Evolutionary conservation across 164 flowering plant species (phyloP).

Genomic region (Kalanchoe fedtschenkoi): DNA sequence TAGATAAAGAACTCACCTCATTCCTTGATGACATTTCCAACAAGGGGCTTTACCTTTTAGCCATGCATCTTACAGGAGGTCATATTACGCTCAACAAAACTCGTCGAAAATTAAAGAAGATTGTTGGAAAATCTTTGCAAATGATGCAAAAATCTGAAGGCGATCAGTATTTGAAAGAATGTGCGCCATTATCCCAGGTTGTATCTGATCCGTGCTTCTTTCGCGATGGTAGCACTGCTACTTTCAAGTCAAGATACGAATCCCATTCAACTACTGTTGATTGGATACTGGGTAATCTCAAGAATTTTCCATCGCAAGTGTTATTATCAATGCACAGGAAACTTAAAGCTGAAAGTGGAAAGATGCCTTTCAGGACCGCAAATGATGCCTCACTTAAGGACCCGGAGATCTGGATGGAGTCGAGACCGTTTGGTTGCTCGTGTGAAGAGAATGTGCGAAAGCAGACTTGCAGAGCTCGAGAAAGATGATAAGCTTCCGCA

Average conservation of each 20-base stretch:
- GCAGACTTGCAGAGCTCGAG: constrained; percentile 33
- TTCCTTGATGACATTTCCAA: constrained; percentile 42
- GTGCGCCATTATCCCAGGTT: constrained; percentile 19
- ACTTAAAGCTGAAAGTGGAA: constrained; percentile 23
- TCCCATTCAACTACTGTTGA: constrained; percentile 27
- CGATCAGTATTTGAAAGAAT: constrained; percentile 6
- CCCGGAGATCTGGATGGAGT: constrained; percentile 14
- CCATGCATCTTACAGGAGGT: constrained; percentile 28
- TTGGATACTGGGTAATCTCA: constrained; percentile 35
- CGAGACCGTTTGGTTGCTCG: constrained; percentile 19
- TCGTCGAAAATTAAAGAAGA: constrained; percentile 33
- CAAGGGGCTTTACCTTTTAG: constrained; percentile 43
- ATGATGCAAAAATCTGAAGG: constrained; percentile 11
- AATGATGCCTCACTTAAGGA: constrained; percentile 23
- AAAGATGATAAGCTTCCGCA: constrained; percentile 37
- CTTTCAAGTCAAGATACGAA: constrained; percentile 11
- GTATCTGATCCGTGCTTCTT: constrained; percentile 37
- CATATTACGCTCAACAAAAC: constrained; percentile 40
- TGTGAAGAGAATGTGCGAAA: constrained; percentile 23
- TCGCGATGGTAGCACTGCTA: constrained; percentile 11
- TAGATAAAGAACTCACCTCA: constrained; percentile 15
- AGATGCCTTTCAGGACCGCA: too few relatives aligned
- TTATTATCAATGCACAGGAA: constrained; percentile 56
- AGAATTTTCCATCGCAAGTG: constrained; percentile 24
- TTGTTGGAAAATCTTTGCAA: constrained; percentile 28